Evolutionary conservation across 2,329 filamentous ascomycete species (phyloP), one percentile per base, ranked within the genome.

Genomic region (Parafenestella ontariensis): DNA sequence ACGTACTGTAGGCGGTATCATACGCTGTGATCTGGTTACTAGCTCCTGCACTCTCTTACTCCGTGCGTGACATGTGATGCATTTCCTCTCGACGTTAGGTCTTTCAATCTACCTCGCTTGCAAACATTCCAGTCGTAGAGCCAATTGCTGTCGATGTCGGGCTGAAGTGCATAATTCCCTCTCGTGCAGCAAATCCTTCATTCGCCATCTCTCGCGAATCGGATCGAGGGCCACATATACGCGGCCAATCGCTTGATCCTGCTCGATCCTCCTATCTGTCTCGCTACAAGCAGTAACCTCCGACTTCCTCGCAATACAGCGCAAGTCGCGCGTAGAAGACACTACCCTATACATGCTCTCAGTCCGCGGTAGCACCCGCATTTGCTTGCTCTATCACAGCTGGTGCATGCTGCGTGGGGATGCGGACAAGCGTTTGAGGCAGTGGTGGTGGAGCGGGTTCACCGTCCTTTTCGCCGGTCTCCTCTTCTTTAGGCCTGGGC

Each of bases 401-500:
- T 31, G 71, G 72, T 2, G 75, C 76, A 64, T 93, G 90, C 63
- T 94, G 89, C 15, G 90, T 92, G 1, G 91, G 91, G 63, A 95
- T 94, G 59, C 91, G 86, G 31, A 96, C 91, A 15, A 96, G 82
- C 17, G 91, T 94, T 71, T 94, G 89, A 1, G 91, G 91, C 36
- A 95, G 79, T 36, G 85, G 78, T 36, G 85, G 78, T n/a, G 82
- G 75, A 28, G 76, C 75, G 49, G 77, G 64, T 46, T 81, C 75
- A 23, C 58, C 28, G 47, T 69, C 59, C 77, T 75, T 60, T 31
- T 79, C 75, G 2, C 75, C 68, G 39, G 80, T 76, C 46, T 78
- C 76, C 40, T 78, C 68, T 64, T 76, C 75, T 59, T 83, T 82
- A 2, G 87, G 83, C 64, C 84, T 87, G 15, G 89, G 84, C 23